Conservation (phyloP, 306 rosid genomes). For the Vicia villosa region DNA sequence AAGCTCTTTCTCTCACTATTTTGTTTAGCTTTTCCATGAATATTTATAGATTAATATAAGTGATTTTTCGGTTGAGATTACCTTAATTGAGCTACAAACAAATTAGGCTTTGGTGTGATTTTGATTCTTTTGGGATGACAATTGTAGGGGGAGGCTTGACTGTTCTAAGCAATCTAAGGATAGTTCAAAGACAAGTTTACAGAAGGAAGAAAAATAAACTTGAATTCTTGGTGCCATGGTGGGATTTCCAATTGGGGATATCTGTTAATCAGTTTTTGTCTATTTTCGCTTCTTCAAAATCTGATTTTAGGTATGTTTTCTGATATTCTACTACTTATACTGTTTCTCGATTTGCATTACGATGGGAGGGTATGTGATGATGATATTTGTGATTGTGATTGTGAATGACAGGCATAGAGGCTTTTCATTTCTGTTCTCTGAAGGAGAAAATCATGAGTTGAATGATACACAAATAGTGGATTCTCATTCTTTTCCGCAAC, state of each 20-base stretch:
- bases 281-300: conserved; percentile 84
- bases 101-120: neutral
- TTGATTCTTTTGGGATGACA: conserved; percentile 30
- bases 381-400: conserved; percentile 31
- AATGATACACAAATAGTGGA: conserved; percentile 79
- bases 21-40: neutral
- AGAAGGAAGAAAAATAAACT: conserved; percentile 78
- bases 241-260: conserved; percentile 94
- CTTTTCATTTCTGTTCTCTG: conserved; percentile 76
- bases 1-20: conserved; percentile 7
- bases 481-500: conserved; percentile 92
- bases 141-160: conserved; percentile 91
- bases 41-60: neutral
- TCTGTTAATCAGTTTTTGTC: conserved; percentile 91
- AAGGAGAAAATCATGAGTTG: conserved; percentile 90
- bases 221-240: conserved; percentile 94
- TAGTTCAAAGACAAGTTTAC: conserved; percentile 81
- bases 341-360: neutral
- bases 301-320: conserved; percentile 74
- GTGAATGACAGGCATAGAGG: conserved; percentile 75
- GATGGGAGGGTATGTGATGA: neutral
- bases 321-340: neutral
- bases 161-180: conserved; percentile 86
- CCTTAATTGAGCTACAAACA: neutral
- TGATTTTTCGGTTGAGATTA: neutral